phyloP scores from a whole-genome alignment of 2,329 filamentous ascomycete genomes.

The Alternaria ventricosa region DNA sequence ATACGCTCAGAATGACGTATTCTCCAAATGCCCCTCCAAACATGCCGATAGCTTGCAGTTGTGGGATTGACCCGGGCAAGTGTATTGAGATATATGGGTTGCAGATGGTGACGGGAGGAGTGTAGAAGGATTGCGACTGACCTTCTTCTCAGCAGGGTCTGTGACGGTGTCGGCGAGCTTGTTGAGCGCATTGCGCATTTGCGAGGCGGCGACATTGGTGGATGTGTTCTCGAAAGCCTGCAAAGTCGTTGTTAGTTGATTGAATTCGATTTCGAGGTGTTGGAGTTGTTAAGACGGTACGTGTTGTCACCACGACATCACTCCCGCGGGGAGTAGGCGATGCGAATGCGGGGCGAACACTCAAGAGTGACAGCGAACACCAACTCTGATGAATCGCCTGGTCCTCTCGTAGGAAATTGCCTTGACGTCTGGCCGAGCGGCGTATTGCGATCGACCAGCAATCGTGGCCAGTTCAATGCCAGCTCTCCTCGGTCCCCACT shows the following conservation, averaged over 20 bases:
- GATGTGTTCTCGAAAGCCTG: conserved; percentile 99
- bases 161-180: conserved; percentile 87
- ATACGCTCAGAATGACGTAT: conserved; percentile 17
- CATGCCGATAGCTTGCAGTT: conserved; percentile 2
- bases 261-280: not conserved
- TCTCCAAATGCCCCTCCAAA: not conserved
- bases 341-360: not conserved
- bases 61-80: conserved; percentile 1
- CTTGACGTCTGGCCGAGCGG: not conserved
- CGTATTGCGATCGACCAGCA: not conserved
- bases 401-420: not conserved
- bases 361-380: not conserved
- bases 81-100: not conserved
- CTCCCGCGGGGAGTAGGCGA: not conserved
- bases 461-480: not conserved
- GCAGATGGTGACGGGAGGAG: not conserved
- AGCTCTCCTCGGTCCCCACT: not conserved
- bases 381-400: not conserved
- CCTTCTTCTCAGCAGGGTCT: conserved; percentile 80
- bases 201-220: conserved; percentile 94
- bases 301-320: not conserved
- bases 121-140: conserved; percentile 50
- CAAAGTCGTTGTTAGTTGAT: conserved; percentile 19
- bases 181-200: conserved; percentile 98
- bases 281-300: not conserved